phyloP scores from a whole-genome alignment of 1,284 basidiomycete species.

The Cerioporus squamosus region DNA sequence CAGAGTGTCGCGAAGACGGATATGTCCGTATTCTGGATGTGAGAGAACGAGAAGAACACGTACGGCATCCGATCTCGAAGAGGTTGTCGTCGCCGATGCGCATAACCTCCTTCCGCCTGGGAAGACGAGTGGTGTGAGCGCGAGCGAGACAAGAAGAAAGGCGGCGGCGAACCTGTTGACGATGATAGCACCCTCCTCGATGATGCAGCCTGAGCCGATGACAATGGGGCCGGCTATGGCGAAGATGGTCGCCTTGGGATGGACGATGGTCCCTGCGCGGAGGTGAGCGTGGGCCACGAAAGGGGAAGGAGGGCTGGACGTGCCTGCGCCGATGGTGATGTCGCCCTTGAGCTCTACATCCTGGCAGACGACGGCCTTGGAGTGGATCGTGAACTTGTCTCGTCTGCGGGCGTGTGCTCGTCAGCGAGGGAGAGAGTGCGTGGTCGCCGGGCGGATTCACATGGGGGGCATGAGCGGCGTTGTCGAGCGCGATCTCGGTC shows the following conservation, averaged over 20 bases:
- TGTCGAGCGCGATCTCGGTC: background rate
- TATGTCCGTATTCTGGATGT: conserved; percentile 1
- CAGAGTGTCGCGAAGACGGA: background rate
- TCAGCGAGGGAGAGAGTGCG: background rate
- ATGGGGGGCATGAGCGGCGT: conserved; percentile 27
- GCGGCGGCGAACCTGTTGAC: conserved; percentile 69
- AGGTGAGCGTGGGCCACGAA: background rate
- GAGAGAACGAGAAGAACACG: conserved; percentile 38
- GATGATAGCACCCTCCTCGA: conserved; percentile 90
- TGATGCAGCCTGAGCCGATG: conserved; percentile 86
- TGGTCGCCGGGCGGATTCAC: conserved; percentile 6
- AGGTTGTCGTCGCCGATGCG: conserved; percentile 90
- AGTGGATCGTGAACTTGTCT: conserved; percentile 40
- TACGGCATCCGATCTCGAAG: conserved; percentile 91
- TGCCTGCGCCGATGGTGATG: conserved; percentile 86
- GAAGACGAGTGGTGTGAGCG: background rate
- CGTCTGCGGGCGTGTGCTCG: conserved; percentile 26
- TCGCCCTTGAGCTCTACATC: conserved; percentile 91
- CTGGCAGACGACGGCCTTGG: conserved; percentile 79
- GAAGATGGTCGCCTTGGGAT: conserved; percentile 91
- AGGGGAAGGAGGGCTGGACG: conserved; percentile 1
- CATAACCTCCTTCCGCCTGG: conserved; percentile 82
- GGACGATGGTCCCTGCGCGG: conserved; percentile 80
- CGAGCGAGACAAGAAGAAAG: background rate
- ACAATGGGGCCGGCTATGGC: conserved; percentile 87